Conservation (phyloP, 2,329 filamentous ascomycete genomes). For the Beauveria pseudobassiana region DNA sequence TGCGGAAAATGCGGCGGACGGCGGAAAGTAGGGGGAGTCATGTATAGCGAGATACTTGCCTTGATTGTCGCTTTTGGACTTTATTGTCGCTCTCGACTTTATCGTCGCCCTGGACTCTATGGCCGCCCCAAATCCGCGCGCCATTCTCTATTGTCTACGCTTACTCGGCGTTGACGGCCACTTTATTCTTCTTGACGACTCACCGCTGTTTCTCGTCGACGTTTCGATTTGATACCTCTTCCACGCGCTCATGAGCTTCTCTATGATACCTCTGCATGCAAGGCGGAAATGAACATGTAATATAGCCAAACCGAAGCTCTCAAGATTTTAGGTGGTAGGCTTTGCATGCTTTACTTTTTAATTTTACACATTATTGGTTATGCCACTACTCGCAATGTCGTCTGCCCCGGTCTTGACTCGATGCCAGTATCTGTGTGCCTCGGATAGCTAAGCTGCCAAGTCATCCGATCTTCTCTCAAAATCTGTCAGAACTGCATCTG, state of each 20-base stretch:
- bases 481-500: neutral
- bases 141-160: neutral
- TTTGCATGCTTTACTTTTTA: neutral
- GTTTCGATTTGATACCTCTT: neutral
- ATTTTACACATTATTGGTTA: neutral
- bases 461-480: neutral
- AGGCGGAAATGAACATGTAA: conserved; percentile 1
- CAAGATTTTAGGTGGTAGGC: neutral
- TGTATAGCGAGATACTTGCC: neutral
- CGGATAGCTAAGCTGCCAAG: neutral
- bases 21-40: conserved; percentile 18
- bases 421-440: too few relatives aligned
- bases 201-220: neutral
- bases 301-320: neutral
- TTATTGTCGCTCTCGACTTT: neutral
- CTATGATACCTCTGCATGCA: neutral
- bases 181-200: neutral
- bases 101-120: neutral
- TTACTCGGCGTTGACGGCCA: neutral
- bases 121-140: too few relatives aligned
- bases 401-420: too few relatives aligned
- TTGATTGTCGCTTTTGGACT: neutral
- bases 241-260: neutral
- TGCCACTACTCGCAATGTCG: neutral
- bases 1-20: conserved; percentile 35